Evolutionary conservation across 2,329 filamentous ascomycete species (phyloP).

Genomic region (Fusarium avenaceum): DNA sequence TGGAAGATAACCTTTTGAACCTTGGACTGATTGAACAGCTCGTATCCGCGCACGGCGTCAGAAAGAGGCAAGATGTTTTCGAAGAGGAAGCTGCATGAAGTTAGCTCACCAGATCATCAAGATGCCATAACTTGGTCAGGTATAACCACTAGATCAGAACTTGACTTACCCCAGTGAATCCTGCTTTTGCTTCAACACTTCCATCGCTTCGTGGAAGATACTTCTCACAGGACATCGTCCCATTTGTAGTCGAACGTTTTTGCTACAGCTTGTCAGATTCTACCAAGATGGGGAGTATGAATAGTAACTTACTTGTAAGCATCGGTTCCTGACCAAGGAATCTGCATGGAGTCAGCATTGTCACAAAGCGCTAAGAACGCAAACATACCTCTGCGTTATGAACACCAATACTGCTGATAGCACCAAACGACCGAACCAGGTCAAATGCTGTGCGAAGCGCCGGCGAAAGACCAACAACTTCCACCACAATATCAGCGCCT

Average conservation of each 20-base stretch:
- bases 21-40: conserved; percentile 79
- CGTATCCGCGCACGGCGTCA: conserved; percentile 75
- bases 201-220: conserved; percentile 75
- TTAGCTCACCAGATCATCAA: accelerated
- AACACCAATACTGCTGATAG: conserved; percentile 81
- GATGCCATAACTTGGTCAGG: not conserved
- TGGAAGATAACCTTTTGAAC: conserved; percentile 79
- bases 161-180: conserved; percentile 71
- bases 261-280: conserved; percentile 58
- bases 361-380: accelerated
- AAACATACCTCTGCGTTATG: conserved; percentile 77
- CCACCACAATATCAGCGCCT: conserved; percentile 87
- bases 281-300: not conserved
- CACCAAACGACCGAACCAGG: conserved; percentile 77
- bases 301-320: conserved; percentile 64
- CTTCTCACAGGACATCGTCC: conserved; percentile 81
- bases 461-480: conserved; percentile 79
- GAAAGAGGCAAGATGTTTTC: conserved; percentile 79
- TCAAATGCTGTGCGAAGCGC: conserved; percentile 79
- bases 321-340: conserved; percentile 75
- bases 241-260: conserved; percentile 82
- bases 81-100: conserved; percentile 74
- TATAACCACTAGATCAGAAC: not conserved
- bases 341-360: conserved; percentile 57
- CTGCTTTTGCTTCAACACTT: conserved; percentile 74